Conservation (phyloP, 2,329 filamentous ascomycete species). For the Colletotrichum sp. region DNA sequence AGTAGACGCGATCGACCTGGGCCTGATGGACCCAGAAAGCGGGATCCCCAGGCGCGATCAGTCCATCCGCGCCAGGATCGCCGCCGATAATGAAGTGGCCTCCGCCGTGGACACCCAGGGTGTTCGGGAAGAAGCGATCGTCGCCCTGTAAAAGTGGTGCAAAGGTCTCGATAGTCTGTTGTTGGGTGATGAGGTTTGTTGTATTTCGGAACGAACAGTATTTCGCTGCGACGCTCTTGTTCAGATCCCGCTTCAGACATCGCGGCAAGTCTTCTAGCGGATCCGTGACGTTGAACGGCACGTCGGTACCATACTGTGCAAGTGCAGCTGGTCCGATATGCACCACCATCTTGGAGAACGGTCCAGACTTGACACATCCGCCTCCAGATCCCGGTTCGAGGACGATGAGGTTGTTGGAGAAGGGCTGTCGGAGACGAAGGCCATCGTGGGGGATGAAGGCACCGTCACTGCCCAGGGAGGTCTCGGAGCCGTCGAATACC, state of each 20-base stretch:
- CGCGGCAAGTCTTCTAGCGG: slow-evolving; percentile 44
- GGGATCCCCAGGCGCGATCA: slow-evolving; percentile 48
- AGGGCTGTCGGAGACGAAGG: slow-evolving; percentile 19
- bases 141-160: slow-evolving; percentile 41
- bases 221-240: slow-evolving; percentile 24
- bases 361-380: slow-evolving; percentile 42
- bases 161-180: slow-evolving; percentile 29
- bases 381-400: slow-evolving; percentile 54
- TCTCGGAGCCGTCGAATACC: slow-evolving; percentile 45
- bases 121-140: slow-evolving; percentile 29
- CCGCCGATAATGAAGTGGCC: slow-evolving; percentile 50
- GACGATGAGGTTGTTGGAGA: slow-evolving; percentile 26
- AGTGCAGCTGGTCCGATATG: slow-evolving; percentile 38
- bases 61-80: slow-evolving; percentile 51
- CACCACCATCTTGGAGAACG: slow-evolving; percentile 43
- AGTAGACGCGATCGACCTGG: slow-evolving; percentile 51
- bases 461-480: slow-evolving; percentile 44
- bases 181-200: slow-evolving; percentile 35
- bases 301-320: slow-evolving; percentile 19
- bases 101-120: slow-evolving; percentile 42
- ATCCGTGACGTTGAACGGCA: slow-evolving; percentile 23
- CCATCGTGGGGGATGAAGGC: slow-evolving; percentile 31
- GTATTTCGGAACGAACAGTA: slow-evolving; percentile 29
- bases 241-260: slow-evolving; percentile 45
- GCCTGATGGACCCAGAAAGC: slow-evolving; percentile 52